Conservation (phyloP, 2,329 filamentous ascomycete species). For the Teratosphaeria pseudoeucalypti region DNA sequence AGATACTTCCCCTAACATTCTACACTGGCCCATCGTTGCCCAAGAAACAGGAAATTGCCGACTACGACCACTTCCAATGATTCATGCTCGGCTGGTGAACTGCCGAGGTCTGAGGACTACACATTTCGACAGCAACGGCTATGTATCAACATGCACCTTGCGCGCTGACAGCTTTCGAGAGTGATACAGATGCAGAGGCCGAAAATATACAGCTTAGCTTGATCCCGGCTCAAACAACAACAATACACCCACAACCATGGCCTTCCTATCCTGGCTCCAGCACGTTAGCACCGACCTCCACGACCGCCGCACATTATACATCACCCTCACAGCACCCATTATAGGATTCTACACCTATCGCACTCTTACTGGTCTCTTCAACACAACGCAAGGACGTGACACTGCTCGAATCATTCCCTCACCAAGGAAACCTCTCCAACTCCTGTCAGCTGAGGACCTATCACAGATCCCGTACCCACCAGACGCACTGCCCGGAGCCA, state of each 20-base stretch:
- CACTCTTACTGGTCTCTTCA: neutral
- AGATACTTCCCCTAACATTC: neutral
- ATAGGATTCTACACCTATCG: constrained; percentile 6
- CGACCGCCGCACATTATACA: constrained; percentile 11
- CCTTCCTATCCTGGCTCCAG: neutral
- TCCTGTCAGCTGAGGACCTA: constrained; percentile 9
- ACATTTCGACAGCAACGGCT: neutral
- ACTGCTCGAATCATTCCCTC: constrained; percentile 2
- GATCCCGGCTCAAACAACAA: neutral
- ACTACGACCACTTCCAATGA: neutral
- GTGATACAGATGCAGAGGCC: neutral
- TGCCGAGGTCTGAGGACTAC: neutral
- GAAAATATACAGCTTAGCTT: neutral
- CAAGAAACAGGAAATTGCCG: neutral
- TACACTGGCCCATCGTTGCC: neutral
- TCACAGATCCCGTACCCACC: constrained; percentile 50
- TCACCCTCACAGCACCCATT: constrained; percentile 13
- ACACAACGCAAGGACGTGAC: neutral
- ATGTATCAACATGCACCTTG: neutral
- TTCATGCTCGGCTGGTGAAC: neutral
- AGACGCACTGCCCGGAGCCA: constrained; percentile 56
- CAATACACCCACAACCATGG: neutral
- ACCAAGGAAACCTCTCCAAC: constrained; percentile 4
- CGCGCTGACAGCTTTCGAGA: neutral
- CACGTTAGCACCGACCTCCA: constrained; percentile 1